Percentiles rank a stretch among this genome's conserved stretches.
These are phyloP conservation scores for Penicillium sp. DNA, from an alignment of 2,329 filamentous ascomycete species.

Conservation along the genomic window DNA sequence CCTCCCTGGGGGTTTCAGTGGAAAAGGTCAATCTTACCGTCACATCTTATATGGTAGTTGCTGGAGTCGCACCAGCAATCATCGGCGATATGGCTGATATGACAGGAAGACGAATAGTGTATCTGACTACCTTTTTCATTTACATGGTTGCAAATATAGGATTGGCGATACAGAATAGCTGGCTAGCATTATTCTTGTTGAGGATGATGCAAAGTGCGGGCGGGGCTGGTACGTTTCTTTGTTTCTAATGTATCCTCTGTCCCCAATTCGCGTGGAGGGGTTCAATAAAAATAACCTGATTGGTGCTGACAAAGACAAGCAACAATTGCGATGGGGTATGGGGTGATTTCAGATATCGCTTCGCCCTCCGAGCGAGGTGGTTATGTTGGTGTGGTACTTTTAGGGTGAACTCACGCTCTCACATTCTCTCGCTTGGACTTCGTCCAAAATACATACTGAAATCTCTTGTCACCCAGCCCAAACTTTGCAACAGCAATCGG, in stretches of 20 bases:
- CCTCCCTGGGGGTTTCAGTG: not conserved
- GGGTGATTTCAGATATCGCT: not conserved
- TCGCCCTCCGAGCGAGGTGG: not conserved
- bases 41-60: not conserved
- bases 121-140: not conserved
- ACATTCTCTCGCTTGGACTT: no score
- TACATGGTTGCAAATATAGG: not conserved
- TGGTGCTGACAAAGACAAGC: not conserved
- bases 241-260: not conserved
- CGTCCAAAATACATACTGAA: no score
- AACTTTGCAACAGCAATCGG: not conserved
- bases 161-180: not conserved
- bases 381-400: not conserved
- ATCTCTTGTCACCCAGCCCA: conserved; percentile 5
- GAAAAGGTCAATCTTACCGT: not conserved
- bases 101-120: not conserved
- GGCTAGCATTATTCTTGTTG: not conserved
- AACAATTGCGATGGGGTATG: not conserved
- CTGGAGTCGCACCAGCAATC: not conserved
- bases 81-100: not conserved
- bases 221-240: not conserved
- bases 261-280: no score
- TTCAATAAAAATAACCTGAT: not conserved
- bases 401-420: no score
- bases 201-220: not conserved